Conservation (phyloP, 176 grass and related monocot species). For the Oryza punctata region DNA sequence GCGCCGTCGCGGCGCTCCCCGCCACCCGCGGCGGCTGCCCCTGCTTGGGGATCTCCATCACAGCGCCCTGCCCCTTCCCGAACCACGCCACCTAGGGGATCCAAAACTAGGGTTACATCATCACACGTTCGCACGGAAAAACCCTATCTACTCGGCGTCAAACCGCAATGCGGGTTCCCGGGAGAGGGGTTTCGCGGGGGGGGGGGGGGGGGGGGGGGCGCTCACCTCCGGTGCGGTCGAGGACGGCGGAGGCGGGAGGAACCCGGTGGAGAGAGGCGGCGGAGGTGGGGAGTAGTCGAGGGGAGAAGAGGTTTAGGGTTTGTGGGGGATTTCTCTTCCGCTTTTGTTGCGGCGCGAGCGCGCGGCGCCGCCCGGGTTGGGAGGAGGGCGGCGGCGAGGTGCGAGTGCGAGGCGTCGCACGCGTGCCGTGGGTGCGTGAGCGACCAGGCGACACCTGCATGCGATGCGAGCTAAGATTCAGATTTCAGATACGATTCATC, state of each 20-base stretch:
- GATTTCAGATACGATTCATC: no score
- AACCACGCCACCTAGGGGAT: neutral
- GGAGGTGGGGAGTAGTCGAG: no score
- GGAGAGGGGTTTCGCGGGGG: neutral
- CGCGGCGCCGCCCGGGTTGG: neutral
- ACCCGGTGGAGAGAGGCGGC: neutral
- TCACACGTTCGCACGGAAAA: neutral
- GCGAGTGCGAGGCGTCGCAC: neutral
- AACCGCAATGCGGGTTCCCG: constrained; percentile 1
- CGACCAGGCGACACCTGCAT: neutral
- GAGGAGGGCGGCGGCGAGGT: neutral
- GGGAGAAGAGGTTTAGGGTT: neutral
- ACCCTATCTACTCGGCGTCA: neutral
- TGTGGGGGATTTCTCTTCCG: neutral
- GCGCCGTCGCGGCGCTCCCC: neutral
- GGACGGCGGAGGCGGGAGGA: neutral
- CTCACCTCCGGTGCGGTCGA: constrained; percentile 28
- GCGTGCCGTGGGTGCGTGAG: neutral
- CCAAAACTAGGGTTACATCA: neutral
- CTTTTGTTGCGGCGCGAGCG: neutral
- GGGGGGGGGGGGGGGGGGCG: neutral
- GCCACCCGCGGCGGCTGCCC: neutral
- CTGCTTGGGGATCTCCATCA: constrained; percentile 46
- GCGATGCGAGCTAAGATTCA: no score
- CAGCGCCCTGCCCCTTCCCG: neutral